Evolutionary conservation across 1,284 basidiomycete genomes (phyloP).

Genomic region (Cutaneotrichosporon cavernicola): DNA sequence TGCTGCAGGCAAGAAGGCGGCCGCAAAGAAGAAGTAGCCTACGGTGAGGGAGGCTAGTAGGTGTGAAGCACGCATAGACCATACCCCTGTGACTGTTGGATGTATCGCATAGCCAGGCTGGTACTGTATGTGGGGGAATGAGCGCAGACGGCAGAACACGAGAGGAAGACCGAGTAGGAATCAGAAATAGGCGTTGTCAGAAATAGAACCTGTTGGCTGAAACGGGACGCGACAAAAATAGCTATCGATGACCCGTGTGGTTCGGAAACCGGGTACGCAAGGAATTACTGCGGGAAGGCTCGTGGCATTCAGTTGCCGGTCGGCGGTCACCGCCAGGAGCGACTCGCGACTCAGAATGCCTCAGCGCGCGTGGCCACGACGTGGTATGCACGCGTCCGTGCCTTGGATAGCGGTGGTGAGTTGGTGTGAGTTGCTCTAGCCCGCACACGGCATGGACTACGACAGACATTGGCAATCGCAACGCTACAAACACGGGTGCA

Average conservation of each 20-base stretch:
- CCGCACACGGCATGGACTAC: too few species aligned
- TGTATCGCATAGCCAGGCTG: background rate
- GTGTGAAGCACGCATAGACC: background rate
- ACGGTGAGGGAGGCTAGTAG: background rate
- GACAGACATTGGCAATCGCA: too few species aligned
- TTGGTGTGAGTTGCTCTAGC: too few species aligned
- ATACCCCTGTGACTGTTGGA: conserved; percentile 1
- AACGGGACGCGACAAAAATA: background rate
- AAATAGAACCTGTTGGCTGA: background rate
- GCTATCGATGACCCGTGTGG: background rate
- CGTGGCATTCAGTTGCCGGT: too few species aligned
- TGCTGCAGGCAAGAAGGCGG: conserved; percentile 13
- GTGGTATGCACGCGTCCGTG: too few species aligned
- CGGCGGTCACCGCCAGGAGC: too few species aligned
- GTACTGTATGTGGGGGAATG: background rate
- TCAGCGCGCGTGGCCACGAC: too few species aligned
- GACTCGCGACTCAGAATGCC: too few species aligned
- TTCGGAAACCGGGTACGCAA: too few species aligned
- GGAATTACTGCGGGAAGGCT: too few species aligned
- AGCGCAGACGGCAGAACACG: background rate
- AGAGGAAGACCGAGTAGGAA: background rate
- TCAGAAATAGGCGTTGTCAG: background rate
- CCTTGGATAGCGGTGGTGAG: too few species aligned
- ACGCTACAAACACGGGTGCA: background rate
- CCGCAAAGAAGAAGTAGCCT: conserved; percentile 19